A percentile compares a stretch with the other conserved stretches of the same genome.
Evolutionary conservation across 257 asterid genomes (phyloP).

Genomic region (Solanum rostratum): DNA sequence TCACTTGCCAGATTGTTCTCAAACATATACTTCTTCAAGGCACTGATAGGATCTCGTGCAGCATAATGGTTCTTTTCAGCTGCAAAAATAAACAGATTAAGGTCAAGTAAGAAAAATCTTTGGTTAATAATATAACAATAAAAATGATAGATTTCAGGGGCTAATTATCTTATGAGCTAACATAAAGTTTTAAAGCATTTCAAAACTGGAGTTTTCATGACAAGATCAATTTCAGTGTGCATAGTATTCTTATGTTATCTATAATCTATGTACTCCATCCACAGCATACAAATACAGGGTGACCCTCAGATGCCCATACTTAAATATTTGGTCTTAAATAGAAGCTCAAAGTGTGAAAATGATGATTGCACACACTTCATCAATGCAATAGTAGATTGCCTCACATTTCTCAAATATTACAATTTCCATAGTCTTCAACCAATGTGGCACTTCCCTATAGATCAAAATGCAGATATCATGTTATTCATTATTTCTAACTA

Average conservation of each 20-base stretch:
- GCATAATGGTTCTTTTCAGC: constrained; percentile 96
- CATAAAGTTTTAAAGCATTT: background rate
- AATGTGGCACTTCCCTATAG: background rate
- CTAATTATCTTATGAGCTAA: background rate
- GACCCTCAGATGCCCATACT: background rate
- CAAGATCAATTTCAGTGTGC: background rate
- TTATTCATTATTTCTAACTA: background rate
- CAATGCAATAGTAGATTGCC: background rate
- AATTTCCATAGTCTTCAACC: background rate
- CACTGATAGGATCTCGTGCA: constrained; percentile 72
- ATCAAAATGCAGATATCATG: background rate
- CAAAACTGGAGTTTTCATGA: background rate
- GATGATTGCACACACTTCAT: background rate
- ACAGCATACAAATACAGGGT: background rate
- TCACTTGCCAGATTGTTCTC: constrained; percentile 71
- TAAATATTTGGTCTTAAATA: background rate
- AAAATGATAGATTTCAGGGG: background rate
- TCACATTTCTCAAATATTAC: background rate
- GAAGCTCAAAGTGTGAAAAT: background rate
- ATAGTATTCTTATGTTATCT: background rate
- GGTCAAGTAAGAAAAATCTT: background rate
- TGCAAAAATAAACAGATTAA: constrained; percentile 14
- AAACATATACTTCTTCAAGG: constrained; percentile 55
- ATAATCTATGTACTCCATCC: background rate
- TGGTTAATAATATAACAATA: background rate